Evolutionary conservation across 805 yeast genomes (phyloP).

Genomic region (Monosporozyma siamensis): DNA sequence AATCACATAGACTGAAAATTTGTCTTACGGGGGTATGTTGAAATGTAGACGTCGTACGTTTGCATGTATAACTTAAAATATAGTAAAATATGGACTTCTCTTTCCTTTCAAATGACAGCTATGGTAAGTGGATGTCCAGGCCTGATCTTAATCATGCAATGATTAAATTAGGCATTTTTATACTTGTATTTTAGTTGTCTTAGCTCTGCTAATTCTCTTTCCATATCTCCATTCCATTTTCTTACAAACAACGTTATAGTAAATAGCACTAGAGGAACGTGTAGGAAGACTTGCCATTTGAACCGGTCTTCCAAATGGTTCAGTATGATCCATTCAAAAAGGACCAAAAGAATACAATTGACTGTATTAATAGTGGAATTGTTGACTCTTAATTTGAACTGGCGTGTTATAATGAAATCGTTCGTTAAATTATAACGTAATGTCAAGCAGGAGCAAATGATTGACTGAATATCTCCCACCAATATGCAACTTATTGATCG

Average conservation of each 20-base stretch:
- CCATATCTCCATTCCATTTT: conserved; percentile 19
- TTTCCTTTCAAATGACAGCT: no score
- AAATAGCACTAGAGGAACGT: conserved; percentile 21
- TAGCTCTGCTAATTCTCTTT: conserved; percentile 16
- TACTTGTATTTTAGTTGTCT: conserved; percentile 25
- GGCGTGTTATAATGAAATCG: conserved; percentile 12
- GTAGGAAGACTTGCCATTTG: conserved; percentile 11
- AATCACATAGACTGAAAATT: no score
- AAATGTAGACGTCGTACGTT: no score
- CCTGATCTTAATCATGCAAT: no score
- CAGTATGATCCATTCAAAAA: conserved; percentile 22
- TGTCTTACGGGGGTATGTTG: no score
- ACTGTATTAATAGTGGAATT: conserved; percentile 14
- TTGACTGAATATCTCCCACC: conserved; percentile 17
- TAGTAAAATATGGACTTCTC: no score
- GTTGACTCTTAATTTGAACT: conserved; percentile 12
- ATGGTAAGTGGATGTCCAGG: no score
- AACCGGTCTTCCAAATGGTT: conserved; percentile 12
- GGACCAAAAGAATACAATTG: conserved; percentile 17
- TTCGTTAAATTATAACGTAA: conserved; percentile 21
- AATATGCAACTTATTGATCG: conserved; percentile 6
- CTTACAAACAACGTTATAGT: conserved; percentile 13
- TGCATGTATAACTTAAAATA: no score
- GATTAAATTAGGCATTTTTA: conserved; percentile 22
- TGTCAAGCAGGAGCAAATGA: conserved; percentile 19